These are phyloP conservation scores for Pyrus pyrifolia DNA, from an alignment of 306 rosid species.

Conservation along the genomic window DNA sequence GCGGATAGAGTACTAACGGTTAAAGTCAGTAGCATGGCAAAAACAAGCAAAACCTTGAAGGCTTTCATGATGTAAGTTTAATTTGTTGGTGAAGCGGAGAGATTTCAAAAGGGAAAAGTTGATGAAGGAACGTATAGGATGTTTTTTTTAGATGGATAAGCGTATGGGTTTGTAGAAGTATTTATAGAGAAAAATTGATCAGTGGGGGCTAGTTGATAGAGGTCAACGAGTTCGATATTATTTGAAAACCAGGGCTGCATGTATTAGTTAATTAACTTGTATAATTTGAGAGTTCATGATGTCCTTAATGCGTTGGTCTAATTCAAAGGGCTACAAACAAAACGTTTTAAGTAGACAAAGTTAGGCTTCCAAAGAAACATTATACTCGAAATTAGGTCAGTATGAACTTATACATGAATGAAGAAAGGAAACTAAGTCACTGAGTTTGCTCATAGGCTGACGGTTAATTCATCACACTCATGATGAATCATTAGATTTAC, in stretches of 20 bases:
- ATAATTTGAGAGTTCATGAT: neutral
- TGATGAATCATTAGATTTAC: neutral
- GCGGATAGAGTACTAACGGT: slow-evolving; percentile 24
- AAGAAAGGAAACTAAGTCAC: neutral
- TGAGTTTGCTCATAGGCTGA: neutral
- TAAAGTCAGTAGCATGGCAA: slow-evolving; percentile 24
- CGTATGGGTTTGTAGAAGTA: neutral
- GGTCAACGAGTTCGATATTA: too few species aligned
- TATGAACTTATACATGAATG: neutral
- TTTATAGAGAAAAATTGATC: neutral
- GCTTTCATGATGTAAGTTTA: slow-evolving; percentile 23
- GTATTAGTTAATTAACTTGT: too few species aligned
- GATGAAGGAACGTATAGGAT: neutral
- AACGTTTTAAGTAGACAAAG: neutral
- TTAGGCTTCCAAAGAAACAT: neutral
- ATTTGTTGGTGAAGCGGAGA: neutral
- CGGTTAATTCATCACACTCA: neutral
- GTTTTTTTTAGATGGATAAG: neutral
- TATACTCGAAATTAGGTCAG: neutral
- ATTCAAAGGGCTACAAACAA: neutral
- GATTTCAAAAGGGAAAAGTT: neutral
- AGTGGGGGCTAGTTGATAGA: too few species aligned
- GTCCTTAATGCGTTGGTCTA: neutral
- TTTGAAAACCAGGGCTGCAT: too few species aligned
- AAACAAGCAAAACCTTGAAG: slow-evolving; percentile 12